These are phyloP conservation scores for Eutypella sp. DNA, from an alignment of 2,329 filamentous ascomycete genomes.

Conservation along the genomic window DNA sequence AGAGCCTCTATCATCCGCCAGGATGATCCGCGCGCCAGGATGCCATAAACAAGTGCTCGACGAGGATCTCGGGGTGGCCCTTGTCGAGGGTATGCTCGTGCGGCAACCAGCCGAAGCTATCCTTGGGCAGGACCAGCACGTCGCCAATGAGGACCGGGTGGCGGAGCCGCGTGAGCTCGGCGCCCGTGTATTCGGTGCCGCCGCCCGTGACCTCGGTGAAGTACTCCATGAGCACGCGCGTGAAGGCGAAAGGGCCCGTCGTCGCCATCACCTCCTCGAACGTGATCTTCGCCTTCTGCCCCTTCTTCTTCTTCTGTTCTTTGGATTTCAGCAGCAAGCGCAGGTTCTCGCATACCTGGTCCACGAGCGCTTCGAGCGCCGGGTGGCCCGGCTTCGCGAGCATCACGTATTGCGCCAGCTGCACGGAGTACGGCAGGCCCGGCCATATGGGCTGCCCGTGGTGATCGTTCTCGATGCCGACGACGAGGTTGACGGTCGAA, in stretches of 20 bases:
- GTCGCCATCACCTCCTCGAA: conserved; percentile 28
- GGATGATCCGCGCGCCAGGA: conserved; percentile 15
- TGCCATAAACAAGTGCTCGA: conserved; percentile 18
- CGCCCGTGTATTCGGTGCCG: conserved; percentile 21
- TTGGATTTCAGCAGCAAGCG: conserved; percentile 14
- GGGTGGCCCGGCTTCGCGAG: conserved; percentile 67
- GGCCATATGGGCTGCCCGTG: conserved; percentile 34
- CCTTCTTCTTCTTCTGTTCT: too few relatives aligned
- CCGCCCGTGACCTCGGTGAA: conserved; percentile 20
- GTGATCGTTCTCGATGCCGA: conserved; percentile 66
- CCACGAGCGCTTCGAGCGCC: conserved; percentile 60
- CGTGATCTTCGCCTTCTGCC: too few relatives aligned
- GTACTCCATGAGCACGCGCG: conserved; percentile 26
- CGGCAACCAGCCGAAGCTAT: conserved; percentile 17
- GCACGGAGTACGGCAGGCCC: conserved; percentile 63
- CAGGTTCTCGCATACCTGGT: conserved; percentile 49
- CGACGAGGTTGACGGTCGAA: conserved; percentile 61
- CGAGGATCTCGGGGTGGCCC: conserved; percentile 10
- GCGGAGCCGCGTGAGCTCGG: conserved; percentile 24
- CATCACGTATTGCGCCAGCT: conserved; percentile 73
- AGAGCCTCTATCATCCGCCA: too few relatives aligned
- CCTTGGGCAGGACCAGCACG: conserved; percentile 27
- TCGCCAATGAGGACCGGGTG: conserved; percentile 28
- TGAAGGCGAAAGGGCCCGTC: conserved; percentile 28
- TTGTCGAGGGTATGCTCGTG: conserved; percentile 10